Evolutionary conservation across 306 rosid species (phyloP).

Genomic region (Dryas alaskensis): DNA sequence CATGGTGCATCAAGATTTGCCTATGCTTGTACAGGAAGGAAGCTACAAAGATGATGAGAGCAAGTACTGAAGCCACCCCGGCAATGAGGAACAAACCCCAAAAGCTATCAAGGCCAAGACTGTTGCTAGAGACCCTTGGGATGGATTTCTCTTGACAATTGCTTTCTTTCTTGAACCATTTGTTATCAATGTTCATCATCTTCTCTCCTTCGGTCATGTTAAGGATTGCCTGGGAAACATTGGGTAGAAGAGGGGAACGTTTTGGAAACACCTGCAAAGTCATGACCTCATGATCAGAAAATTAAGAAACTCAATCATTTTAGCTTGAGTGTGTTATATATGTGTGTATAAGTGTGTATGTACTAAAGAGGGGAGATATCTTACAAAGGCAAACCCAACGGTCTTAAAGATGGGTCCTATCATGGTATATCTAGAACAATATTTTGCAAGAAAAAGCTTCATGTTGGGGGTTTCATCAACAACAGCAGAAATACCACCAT

Average conservation of each 20-base stretch:
- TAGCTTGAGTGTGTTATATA: no score
- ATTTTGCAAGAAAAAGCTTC: constrained; percentile 33
- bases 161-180: constrained; percentile 34
- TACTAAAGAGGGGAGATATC: neutral
- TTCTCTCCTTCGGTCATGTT: constrained; percentile 50
- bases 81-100: constrained; percentile 67
- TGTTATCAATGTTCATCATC: constrained; percentile 40
- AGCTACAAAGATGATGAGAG: constrained; percentile 31
- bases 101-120: constrained; percentile 59
- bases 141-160: constrained; percentile 22
- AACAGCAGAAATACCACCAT: constrained; percentile 56
- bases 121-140: constrained; percentile 31
- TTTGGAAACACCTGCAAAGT: constrained; percentile 42
- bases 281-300: neutral
- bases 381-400: constrained; percentile 62
- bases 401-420: constrained; percentile 45
- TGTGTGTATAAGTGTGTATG: no score
- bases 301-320: no score
- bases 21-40: constrained; percentile 40
- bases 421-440: constrained; percentile 48
- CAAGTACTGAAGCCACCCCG: constrained; percentile 34
- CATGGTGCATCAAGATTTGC: constrained; percentile 18
- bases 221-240: constrained; percentile 59
- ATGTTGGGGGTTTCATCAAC: constrained; percentile 48
- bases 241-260: constrained; percentile 54